Percentiles rank a stretch among this genome's conserved stretches.
Conservation (phyloP, 2,329 filamentous ascomycete species). For the Fusarium sp. region DNA sequence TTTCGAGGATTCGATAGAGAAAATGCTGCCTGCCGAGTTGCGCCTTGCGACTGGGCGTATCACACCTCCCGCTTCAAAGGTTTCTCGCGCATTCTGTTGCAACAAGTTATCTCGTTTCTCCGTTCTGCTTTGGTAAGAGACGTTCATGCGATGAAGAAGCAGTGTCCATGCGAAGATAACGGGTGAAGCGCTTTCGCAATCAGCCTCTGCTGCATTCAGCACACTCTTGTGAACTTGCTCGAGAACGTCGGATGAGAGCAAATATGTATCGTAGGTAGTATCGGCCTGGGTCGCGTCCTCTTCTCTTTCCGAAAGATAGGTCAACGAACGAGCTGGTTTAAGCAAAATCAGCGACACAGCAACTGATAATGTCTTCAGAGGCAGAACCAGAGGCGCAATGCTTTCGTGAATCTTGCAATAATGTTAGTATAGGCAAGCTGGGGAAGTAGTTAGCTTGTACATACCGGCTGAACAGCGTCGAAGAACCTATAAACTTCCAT, state of each 20-base stretch:
- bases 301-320: constrained; percentile 58
- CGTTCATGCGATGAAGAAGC: constrained; percentile 78
- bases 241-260: constrained; percentile 79
- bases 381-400: constrained; percentile 67
- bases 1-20: constrained; percentile 72
- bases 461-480: constrained; percentile 67
- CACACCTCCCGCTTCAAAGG: constrained; percentile 66
- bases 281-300: constrained; percentile 56
- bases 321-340: constrained; percentile 72
- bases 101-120: constrained; percentile 72
- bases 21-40: constrained; percentile 74
- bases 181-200: constrained; percentile 76
- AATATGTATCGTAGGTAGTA: constrained; percentile 68
- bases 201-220: constrained; percentile 69
- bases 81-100: constrained; percentile 71
- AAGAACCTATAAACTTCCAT: constrained; percentile 80
- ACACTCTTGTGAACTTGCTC: constrained; percentile 81
- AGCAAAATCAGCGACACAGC: constrained; percentile 81
- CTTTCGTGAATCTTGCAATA: constrained; percentile 55
- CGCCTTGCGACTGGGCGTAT: constrained; percentile 62
- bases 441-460: constrained; percentile 21
- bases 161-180: constrained; percentile 87
- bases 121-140: constrained; percentile 73
- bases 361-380: constrained; percentile 78
- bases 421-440: constrained; percentile 36